Evolutionary conservation across 495 filamentous ascomycete genomes (phyloP).

Genomic region (Echria macrotheca): DNA sequence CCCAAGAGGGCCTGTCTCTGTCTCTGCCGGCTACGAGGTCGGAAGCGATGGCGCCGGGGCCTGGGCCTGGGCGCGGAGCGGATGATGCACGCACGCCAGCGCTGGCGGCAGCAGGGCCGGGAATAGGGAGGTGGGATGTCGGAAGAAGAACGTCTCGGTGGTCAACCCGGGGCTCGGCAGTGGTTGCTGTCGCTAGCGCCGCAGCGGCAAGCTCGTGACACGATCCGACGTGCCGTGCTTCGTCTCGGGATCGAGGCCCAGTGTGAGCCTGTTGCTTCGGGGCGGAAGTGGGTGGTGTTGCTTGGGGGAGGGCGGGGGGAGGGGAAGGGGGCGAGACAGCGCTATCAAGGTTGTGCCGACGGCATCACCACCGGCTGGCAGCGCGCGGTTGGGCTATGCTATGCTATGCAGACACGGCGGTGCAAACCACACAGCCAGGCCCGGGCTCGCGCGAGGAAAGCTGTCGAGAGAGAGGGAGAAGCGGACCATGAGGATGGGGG

Average conservation of each 20-base stretch:
- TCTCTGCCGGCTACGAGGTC: conserved; percentile 10
- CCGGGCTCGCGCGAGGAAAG: conserved; percentile 1
- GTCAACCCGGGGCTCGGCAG: conserved; percentile 16
- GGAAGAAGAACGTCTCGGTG: conserved; percentile 27
- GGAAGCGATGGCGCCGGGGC: conserved; percentile 25
- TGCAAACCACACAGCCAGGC: conserved; percentile 4
- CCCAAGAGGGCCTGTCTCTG: too few species aligned
- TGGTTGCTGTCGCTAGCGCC: conserved; percentile 15
- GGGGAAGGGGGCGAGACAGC: conserved; percentile 1
- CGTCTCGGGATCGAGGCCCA: conserved; percentile 13
- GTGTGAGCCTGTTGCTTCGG: not conserved
- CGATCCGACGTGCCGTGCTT: conserved; percentile 27
- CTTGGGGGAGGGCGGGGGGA: not conserved
- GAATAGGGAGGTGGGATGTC: conserved; percentile 21
- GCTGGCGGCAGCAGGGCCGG: conserved; percentile 28
- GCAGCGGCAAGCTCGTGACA: conserved; percentile 23
- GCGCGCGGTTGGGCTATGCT: too few species aligned
- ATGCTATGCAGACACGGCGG: conserved; percentile 7
- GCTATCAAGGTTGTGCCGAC: conserved; percentile 8
- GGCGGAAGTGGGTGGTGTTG: not conserved
- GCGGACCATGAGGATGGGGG: conserved; percentile 16
- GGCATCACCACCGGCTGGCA: conserved; percentile 8
- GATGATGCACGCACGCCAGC: conserved; percentile 31
- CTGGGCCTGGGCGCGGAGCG: conserved; percentile 24
- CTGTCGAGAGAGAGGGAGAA: conserved; percentile 7